Conservation (phyloP, 257 asterid genomes). For the Catharanthus roseus region DNA sequence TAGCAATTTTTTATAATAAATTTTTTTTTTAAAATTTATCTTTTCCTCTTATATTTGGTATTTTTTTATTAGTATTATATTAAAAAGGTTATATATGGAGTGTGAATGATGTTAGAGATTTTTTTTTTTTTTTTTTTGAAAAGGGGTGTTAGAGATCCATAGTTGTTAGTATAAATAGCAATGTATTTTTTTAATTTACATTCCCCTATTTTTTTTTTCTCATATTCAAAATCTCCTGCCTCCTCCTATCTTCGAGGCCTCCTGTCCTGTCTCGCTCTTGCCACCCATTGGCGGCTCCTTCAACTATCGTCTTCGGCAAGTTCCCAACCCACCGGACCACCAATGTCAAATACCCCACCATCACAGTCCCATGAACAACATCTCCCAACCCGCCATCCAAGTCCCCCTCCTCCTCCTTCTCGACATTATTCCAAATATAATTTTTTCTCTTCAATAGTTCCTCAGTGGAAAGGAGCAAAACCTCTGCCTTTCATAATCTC, state of each 20-base stretch:
- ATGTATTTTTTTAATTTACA: too few relatives aligned
- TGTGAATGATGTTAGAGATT: too few relatives aligned
- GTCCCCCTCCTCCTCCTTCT: not conserved
- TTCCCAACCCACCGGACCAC: not conserved
- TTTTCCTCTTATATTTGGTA: too few relatives aligned
- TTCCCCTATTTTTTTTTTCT: too few relatives aligned
- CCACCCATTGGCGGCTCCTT: not conserved
- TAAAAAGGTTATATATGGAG: too few relatives aligned
- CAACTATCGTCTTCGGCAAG: not conserved
- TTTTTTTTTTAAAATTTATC: too few relatives aligned
- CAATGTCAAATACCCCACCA: slow-evolving; percentile 9
- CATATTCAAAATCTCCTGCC: not conserved
- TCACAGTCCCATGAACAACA: slow-evolving; percentile 18
- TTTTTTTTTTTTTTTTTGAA: too few relatives aligned
- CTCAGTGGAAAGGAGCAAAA: slow-evolving; percentile 48
- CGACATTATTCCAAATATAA: slow-evolving; percentile 2
- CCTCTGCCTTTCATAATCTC: slow-evolving; percentile 48
- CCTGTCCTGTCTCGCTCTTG: too few relatives aligned
- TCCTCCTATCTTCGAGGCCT: not conserved
- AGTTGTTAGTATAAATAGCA: too few relatives aligned
- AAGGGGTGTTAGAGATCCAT: too few relatives aligned
- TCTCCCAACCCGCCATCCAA: slow-evolving; percentile 14
- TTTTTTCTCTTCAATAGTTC: not conserved
- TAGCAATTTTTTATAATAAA: too few relatives aligned
- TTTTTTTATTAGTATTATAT: too few relatives aligned